Conservation (phyloP, 495 filamentous ascomycete species). For the Talaromyces liani region DNA sequence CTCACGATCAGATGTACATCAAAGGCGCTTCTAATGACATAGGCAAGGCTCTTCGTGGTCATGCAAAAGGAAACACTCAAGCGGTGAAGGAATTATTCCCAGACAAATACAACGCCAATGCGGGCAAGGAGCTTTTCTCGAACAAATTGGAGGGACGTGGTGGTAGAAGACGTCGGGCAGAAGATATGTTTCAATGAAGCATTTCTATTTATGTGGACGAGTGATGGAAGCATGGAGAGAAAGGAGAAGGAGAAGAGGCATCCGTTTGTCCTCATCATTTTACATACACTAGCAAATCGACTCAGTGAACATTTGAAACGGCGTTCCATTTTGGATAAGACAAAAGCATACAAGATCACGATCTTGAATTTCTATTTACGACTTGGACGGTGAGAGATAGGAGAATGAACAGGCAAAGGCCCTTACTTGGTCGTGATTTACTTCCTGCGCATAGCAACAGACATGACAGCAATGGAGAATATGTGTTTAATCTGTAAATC, state of each 20-base stretch:
- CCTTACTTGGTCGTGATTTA: neutral
- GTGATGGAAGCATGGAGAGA: neutral
- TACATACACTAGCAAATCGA: neutral
- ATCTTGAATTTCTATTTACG: neutral
- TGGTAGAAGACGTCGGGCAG: constrained; percentile 38
- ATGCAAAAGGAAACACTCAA: constrained; percentile 37
- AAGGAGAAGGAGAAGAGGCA: neutral
- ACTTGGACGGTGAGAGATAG: neutral
- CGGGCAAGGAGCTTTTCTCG: constrained; percentile 65
- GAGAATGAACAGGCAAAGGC: neutral
- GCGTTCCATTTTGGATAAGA: neutral
- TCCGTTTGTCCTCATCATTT: neutral
- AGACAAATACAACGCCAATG: constrained; percentile 52
- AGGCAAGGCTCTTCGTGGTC: constrained; percentile 61
- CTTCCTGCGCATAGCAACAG: neutral
- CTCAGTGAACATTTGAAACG: neutral
- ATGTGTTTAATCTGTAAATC: neutral
- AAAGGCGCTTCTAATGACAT: constrained; percentile 52
- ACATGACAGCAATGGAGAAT: neutral
- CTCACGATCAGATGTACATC: constrained; percentile 45
- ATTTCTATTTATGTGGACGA: neutral
- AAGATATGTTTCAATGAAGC: constrained; percentile 43
- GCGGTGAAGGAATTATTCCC: constrained; percentile 68
- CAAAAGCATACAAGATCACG: neutral
- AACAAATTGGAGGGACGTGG: constrained; percentile 45